phyloP scores from a whole-genome alignment of 257 asterid genomes.

The Cruciata laevipes region DNA sequence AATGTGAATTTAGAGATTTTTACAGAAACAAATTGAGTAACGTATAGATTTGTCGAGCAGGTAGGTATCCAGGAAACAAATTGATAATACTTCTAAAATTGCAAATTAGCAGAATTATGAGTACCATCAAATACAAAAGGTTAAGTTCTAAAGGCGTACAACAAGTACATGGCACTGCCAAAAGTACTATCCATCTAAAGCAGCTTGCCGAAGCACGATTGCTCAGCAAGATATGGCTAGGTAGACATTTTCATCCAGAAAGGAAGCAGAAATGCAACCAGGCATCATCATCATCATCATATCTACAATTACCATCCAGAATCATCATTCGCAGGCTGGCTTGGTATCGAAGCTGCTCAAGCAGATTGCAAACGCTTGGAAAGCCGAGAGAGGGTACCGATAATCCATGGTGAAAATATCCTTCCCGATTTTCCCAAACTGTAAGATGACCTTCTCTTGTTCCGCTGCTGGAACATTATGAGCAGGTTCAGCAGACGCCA shows the following conservation, averaged over 20 bases:
- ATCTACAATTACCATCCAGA: constrained; percentile 19
- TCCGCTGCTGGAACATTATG: constrained; percentile 53
- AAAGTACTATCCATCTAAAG: neutral
- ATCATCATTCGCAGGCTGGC: constrained; percentile 91
- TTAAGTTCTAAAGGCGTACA: constrained; percentile 1
- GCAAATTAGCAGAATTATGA: constrained; percentile 6
- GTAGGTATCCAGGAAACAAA: no score
- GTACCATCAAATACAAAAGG: neutral
- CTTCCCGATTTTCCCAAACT: constrained; percentile 90
- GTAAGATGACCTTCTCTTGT: constrained; percentile 77
- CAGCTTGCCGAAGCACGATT: neutral
- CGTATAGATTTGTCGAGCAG: no score
- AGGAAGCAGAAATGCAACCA: constrained; percentile 3
- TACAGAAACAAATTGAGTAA: no score
- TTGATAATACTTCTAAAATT: neutral
- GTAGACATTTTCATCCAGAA: constrained; percentile 1
- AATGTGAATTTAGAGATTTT: no score
- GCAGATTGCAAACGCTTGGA: constrained; percentile 93
- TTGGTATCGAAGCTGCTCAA: constrained; percentile 96
- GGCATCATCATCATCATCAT: constrained; percentile 9
- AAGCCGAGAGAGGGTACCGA: constrained; percentile 80
- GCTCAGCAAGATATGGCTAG: neutral
- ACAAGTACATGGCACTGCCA: neutral
- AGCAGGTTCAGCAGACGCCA: constrained; percentile 62
- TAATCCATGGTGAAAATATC: constrained; percentile 96